Conservation (phyloP, 2,329 filamentous ascomycete species). For the Plectosphaerella cucumerina region DNA sequence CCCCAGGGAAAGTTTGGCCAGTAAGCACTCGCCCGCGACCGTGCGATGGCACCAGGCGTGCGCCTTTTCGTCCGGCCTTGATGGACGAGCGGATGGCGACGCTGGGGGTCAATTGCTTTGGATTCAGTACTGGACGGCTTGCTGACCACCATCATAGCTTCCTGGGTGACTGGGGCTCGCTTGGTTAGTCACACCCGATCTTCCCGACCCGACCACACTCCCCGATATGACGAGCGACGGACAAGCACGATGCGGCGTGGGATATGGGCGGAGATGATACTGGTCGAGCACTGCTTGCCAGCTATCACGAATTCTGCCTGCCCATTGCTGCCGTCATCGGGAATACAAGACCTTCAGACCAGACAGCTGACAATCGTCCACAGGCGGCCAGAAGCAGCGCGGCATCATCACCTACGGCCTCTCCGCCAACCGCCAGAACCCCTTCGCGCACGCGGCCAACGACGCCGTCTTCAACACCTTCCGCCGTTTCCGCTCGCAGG, state of each 20-base stretch:
- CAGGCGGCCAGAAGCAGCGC: constrained; percentile 57
- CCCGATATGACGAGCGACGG: neutral
- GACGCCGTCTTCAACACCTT: constrained; percentile 94
- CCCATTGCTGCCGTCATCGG: neutral
- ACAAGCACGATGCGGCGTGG: neutral
- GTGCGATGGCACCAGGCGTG: constrained; percentile 14
- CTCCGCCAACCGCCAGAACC: constrained; percentile 83
- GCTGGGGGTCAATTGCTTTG: neutral
- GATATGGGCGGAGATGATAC: too few species aligned
- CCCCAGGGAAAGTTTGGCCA: constrained; percentile 38
- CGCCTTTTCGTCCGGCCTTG: constrained; percentile 22
- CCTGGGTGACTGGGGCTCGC: constrained; percentile 69
- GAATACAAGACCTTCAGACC: neutral
- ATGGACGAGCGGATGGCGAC: neutral
- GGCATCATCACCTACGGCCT: constrained; percentile 70
- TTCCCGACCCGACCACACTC: neutral
- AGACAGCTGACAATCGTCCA: constrained; percentile 4
- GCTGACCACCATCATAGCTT: constrained; percentile 47
- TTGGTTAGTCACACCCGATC: constrained; percentile 56
- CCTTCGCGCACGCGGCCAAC: constrained; percentile 71
- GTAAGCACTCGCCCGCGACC: constrained; percentile 25
- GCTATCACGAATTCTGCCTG: too few species aligned
- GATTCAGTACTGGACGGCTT: neutral
- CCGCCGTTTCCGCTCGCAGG: constrained; percentile 79
- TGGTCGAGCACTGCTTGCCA: neutral